phyloP scores from a whole-genome alignment of 2,329 filamentous ascomycete genomes.

The Penicillium capsulatum region DNA sequence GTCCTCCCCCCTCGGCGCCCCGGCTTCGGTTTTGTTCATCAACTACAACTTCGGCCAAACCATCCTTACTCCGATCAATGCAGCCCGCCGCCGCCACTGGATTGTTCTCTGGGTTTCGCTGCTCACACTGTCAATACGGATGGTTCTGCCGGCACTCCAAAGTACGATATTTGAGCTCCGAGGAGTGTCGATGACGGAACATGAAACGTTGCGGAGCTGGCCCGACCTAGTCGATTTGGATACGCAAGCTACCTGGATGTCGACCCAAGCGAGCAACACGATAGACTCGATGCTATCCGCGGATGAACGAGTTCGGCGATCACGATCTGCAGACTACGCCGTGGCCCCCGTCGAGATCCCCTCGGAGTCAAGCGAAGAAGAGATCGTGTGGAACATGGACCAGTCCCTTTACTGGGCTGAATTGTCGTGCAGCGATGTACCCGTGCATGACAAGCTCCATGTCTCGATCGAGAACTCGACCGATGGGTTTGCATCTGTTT shows the following conservation, averaged over 20 bases:
- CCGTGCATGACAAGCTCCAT: slow-evolving; percentile 16
- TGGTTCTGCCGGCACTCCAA: slow-evolving; percentile 33
- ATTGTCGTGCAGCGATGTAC: slow-evolving; percentile 22
- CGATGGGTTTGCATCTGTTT: slow-evolving; percentile 15
- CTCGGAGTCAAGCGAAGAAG: slow-evolving; percentile 16
- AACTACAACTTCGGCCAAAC: slow-evolving; percentile 39
- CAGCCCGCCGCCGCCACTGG: slow-evolving; percentile 31
- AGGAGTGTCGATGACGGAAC: slow-evolving; percentile 21
- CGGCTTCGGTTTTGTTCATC: slow-evolving; percentile 33
- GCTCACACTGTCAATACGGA: slow-evolving; percentile 30
- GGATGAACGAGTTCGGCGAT: slow-evolving; percentile 15
- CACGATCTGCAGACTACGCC: slow-evolving; percentile 29
- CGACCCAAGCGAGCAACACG: slow-evolving; percentile 25
- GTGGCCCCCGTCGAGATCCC: slow-evolving; percentile 33
- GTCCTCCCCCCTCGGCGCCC: slow-evolving; percentile 30
- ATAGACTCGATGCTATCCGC: slow-evolving; percentile 22
- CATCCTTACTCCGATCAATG: slow-evolving; percentile 31
- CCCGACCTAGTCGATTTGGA: slow-evolving; percentile 25
- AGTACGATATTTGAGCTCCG: slow-evolving; percentile 32
- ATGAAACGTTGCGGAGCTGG: slow-evolving; percentile 28
- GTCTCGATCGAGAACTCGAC: slow-evolving; percentile 22
- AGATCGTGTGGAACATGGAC: slow-evolving; percentile 31
- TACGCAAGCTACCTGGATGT: slow-evolving; percentile 31
- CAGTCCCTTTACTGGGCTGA: slow-evolving; percentile 34
- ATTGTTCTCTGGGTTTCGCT: slow-evolving; percentile 31